A percentile compares a stretch with the other conserved stretches of the same genome.
phyloP scores from a whole-genome alignment of 345 rosid species.

The Gossypium sturtianum region DNA sequence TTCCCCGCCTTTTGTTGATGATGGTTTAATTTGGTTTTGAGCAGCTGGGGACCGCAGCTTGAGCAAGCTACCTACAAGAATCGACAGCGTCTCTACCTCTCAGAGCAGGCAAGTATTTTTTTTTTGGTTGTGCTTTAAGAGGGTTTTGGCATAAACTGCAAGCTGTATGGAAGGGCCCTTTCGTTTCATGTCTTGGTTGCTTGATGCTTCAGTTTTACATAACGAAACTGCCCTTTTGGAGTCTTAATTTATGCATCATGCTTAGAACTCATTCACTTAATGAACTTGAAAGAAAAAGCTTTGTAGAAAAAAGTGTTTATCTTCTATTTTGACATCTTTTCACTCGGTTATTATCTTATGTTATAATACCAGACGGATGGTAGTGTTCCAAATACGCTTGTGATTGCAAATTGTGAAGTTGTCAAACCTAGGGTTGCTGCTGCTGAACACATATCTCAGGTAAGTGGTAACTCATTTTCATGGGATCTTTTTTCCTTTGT shows the following conservation, averaged over 20 bases:
- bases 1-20: not conserved
- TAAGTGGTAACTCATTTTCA: conserved; percentile 13
- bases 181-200: not conserved
- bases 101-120: conserved; percentile 50
- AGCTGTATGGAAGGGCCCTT: not conserved
- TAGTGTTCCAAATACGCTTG: conserved; percentile 86
- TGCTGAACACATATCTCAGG: conserved; percentile 80
- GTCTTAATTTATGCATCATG: not conserved
- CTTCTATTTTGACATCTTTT: not conserved
- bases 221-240: not conserved
- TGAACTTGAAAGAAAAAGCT: not conserved
- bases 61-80: conserved; percentile 77
- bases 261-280: not conserved
- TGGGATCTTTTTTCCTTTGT: not conserved
- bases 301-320: not conserved
- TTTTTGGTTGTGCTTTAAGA: not conserved
- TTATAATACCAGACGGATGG: conserved; percentile 65
- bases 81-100: conserved; percentile 82
- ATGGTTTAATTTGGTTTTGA: conserved; percentile 10
- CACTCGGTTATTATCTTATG: conserved; percentile 3
- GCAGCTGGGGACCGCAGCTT: conserved; percentile 90
- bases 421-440: conserved; percentile 83
- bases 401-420: conserved; percentile 79
- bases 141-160: not conserved
- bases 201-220: not conserved